Evolutionary conservation across 495 filamentous ascomycete species (phyloP).

Genomic region (Cudoniella acicularis): DNA sequence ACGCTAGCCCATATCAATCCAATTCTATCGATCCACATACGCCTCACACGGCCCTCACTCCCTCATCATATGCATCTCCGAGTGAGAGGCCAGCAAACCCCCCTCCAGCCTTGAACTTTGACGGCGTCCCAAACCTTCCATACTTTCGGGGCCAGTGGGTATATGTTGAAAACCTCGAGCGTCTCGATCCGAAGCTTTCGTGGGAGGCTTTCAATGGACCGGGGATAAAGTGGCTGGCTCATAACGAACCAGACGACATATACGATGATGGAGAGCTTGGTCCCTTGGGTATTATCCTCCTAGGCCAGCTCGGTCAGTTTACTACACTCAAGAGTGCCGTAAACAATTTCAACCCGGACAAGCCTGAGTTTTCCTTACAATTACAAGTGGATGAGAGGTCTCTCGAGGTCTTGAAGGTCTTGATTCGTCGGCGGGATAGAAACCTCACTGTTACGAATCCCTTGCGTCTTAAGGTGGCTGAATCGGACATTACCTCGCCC

Average conservation of each 20-base stretch:
- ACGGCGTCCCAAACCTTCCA: conserved; percentile 6
- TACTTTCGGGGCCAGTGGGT: conserved; percentile 4
- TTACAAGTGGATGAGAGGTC: neutral
- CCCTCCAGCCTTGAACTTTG: conserved; percentile 9
- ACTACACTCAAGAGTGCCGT: neutral
- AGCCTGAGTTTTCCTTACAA: conserved; percentile 6
- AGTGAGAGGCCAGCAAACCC: conserved; percentile 9
- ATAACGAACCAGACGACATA: conserved; percentile 1
- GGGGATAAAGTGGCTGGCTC: neutral
- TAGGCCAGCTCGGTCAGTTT: conserved; percentile 7
- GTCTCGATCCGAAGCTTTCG: neutral
- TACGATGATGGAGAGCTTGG: neutral
- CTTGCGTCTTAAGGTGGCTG: conserved; percentile 2
- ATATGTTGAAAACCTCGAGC: conserved; percentile 1
- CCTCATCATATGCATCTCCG: conserved; percentile 9
- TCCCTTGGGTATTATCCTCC: conserved; percentile 1
- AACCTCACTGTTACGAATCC: conserved; percentile 7
- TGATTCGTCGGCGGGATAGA: conserved; percentile 2
- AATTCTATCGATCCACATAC: conserved; percentile 9
- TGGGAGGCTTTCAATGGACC: conserved; percentile 1
- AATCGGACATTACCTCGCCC: neutral
- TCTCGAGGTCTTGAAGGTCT: neutral
- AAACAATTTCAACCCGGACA: neutral
- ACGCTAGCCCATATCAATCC: conserved; percentile 5
- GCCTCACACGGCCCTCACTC: conserved; percentile 7